Evolutionary conservation across 2,329 filamentous ascomycete genomes (phyloP), one percentile per base, ranked within the genome.

Genomic region (Phaeosphaeriaceae sp.): DNA sequence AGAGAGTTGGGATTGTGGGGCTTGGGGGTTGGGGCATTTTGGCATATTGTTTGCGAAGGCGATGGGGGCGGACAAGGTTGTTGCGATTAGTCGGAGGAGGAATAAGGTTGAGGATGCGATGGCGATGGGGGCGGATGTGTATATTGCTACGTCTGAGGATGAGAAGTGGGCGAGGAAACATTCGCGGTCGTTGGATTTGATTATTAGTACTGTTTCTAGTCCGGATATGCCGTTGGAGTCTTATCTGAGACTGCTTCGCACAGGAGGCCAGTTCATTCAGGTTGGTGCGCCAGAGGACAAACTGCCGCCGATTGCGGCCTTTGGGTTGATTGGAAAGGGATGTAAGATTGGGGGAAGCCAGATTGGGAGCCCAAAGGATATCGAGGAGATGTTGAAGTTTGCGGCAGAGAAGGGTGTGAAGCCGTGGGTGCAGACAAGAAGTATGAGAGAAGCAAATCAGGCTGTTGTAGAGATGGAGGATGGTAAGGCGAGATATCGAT

Each of bases 1-100:
- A 88, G 70, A 79, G 74, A 3, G 87, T 93, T 0, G 89, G 85
- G 0, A 82, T 93, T 44, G 77, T 90, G 11, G 88, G 89, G 6
- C 78, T 92, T 11, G 89, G 89, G 88, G 89, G 0, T 73, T 92
- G 0, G 88, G 89, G 0, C 88, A 93, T 67, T 84, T 92, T 56
- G 89, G 83, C 0, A 69, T 93, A 12, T 76, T 91, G 52, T 91
- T 85, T 70, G 86, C 88, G 1, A 85, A 82, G 56, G 89, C 89
- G 1, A 72, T 93, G 1, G 88, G 87, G 4, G 87, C 86, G 23
- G 84, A 89, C 38, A 80, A 81, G 3, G 82, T 87, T 2, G 84
- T 87, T 15, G 86, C 83, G 4, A 83, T 89, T 56, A 86, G 84
- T 18, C 81, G 87, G 55, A 80, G 79, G 1, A 75, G 77, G 1